Percentiles rank a stretch among this genome's conserved stretches.
Conservation (phyloP, 371 early-diverging fungal genomes). For the Gilbertella persicaria region DNA sequence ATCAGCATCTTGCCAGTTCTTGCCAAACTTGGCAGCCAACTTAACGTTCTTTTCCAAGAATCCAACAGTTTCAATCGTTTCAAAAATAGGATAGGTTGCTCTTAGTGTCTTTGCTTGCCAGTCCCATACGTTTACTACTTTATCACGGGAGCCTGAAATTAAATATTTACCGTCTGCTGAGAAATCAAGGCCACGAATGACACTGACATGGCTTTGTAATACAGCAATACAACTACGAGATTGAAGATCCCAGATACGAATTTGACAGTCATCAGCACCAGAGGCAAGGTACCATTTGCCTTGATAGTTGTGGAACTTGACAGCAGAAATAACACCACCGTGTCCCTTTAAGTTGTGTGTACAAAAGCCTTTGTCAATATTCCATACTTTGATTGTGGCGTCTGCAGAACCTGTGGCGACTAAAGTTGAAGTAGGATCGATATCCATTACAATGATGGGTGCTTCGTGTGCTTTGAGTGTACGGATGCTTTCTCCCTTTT, state of each 20-base stretch:
- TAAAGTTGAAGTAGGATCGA: conserved; percentile 84
- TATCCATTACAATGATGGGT: conserved; percentile 90
- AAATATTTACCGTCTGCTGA: conserved; percentile 72
- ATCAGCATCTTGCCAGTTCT: conserved; percentile 44
- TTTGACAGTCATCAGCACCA: conserved; percentile 88
- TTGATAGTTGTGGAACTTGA: conserved; percentile 78
- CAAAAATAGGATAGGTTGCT: conserved; percentile 88
- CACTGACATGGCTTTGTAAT: conserved; percentile 86
- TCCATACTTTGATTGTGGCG: conserved; percentile 93
- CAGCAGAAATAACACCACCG: conserved; percentile 81
- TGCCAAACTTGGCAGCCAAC: conserved; percentile 32
- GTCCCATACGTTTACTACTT: conserved; percentile 93
- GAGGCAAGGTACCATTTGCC: conserved; percentile 71
- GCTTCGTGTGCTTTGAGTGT: conserved; percentile 89
- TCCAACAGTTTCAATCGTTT: conserved; percentile 77
- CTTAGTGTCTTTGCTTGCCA: conserved; percentile 65
- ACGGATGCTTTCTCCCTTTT: conserved; percentile 64
- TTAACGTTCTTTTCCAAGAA: conserved; percentile 51
- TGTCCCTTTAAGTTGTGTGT: conserved; percentile 96
- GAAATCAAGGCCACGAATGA: conserved; percentile 88
- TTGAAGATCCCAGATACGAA: conserved; percentile 89
- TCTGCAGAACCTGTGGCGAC: conserved; percentile 98
- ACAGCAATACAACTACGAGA: conserved; percentile 71
- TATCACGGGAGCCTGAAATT: conserved; percentile 93
- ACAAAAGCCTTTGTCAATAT: conserved; percentile 89